Evolutionary conservation across 768 basidiomycete species (phyloP).

Genomic region (Thelephora ganbajun): DNA sequence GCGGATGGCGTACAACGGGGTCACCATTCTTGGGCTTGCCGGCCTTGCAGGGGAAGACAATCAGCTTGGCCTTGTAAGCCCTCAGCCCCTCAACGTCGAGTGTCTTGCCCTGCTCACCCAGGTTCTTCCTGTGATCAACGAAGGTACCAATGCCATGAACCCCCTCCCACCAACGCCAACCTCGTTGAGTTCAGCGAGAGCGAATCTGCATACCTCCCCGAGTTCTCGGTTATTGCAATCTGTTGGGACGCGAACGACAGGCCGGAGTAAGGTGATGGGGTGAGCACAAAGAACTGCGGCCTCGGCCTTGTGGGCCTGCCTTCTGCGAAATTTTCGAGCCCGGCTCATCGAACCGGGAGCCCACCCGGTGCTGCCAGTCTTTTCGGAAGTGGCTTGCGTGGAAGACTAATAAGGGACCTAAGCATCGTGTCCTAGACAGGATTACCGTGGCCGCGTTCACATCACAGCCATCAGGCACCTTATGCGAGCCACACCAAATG

Average conservation of each 20-base stretch:
- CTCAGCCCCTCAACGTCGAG: no score
- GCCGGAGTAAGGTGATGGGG: no score
- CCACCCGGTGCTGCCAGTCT: constrained; percentile 93
- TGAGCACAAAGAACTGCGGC: constrained; percentile 83
- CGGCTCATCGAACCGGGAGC: constrained; percentile 98
- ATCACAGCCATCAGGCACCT: no score
- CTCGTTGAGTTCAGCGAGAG: no score
- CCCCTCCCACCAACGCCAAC: constrained; percentile 91
- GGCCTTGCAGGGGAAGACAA: constrained; percentile 95
- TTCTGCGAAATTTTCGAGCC: constrained; percentile 93
- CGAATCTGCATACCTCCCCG: constrained; percentile 94
- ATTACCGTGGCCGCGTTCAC: no score
- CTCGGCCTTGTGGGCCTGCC: constrained; percentile 84
- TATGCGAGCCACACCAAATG: no score
- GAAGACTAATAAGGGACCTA: no score
- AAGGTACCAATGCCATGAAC: constrained; percentile 85
- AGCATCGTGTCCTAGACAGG: no score
- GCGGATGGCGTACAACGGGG: constrained; percentile 52
- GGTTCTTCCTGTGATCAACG: constrained; percentile 94
- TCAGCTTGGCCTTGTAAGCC: constrained; percentile 87
- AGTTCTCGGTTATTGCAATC: constrained; percentile 97
- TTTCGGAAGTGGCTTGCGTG: no score
- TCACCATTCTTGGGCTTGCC: constrained; percentile 95
- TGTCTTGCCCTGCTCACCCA: no score
- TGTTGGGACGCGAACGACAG: no score